Evolutionary conservation across 352 stramenopile species (phyloP).

Genomic region (Stramenopiles sp.): DNA sequence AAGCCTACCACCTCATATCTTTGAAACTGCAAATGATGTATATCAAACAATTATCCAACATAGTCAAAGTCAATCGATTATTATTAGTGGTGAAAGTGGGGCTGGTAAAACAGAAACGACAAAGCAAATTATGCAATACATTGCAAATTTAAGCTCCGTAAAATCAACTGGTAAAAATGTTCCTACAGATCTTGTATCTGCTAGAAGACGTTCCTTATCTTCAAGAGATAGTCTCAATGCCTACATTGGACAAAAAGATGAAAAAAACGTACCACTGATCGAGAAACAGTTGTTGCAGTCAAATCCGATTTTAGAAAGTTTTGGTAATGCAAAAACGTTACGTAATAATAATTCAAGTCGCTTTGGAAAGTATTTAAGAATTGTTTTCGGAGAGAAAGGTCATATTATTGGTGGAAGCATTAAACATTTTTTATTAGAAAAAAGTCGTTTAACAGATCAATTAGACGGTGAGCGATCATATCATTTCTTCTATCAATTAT

Average conservation of each 20-base stretch:
- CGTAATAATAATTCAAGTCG: slow-evolving; percentile 87
- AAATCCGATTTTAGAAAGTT: slow-evolving; percentile 74
- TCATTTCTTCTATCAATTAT: slow-evolving; percentile 89
- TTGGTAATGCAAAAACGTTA: slow-evolving; percentile 75
- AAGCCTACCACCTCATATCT: slow-evolving; percentile 51
- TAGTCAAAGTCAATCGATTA: slow-evolving; percentile 53
- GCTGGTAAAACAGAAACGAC: slow-evolving; percentile 65
- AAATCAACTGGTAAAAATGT: background rate
- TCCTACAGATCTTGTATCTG: background rate
- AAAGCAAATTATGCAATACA: slow-evolving; percentile 73
- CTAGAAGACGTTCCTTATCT: background rate
- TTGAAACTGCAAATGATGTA: slow-evolving; percentile 57
- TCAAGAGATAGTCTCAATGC: slow-evolving; percentile 12
- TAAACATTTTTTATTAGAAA: slow-evolving; percentile 68
- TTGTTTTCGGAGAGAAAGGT: slow-evolving; percentile 74
- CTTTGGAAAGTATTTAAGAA: slow-evolving; percentile 94
- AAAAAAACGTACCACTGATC: slow-evolving; percentile 63
- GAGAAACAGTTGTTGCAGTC: slow-evolving; percentile 59
- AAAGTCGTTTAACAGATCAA: slow-evolving; percentile 62
- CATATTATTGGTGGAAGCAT: slow-evolving; percentile 68
- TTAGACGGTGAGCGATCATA: slow-evolving; percentile 80
- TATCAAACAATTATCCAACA: slow-evolving; percentile 63
- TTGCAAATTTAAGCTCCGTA: slow-evolving; percentile 13
- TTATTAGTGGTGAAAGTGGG: slow-evolving; percentile 57
- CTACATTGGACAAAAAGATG: slow-evolving; percentile 39